Evolutionary conservation across 73 alveolate species (phyloP).

Genomic region (Paramecium octaurelia): DNA sequence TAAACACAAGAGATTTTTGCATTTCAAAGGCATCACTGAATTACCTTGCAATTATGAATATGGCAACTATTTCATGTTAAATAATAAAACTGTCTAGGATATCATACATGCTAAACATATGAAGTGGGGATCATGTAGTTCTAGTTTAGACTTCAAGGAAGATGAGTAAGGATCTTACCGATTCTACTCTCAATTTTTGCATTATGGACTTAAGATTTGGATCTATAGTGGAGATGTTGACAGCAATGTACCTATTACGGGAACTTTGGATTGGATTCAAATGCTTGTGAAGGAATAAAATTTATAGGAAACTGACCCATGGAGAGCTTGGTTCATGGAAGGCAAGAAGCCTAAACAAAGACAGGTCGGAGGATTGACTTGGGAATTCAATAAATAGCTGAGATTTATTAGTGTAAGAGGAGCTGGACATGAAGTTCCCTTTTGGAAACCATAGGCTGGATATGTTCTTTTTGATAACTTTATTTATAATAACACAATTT

Average conservation of each 20-base stretch:
- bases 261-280: conserved; percentile 73
- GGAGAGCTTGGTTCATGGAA: conserved; percentile 37
- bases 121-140: conserved; percentile 29
- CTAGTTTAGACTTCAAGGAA: conserved; percentile 6
- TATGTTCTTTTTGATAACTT: conserved; percentile 10
- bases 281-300: conserved; percentile 48
- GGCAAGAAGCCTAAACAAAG: neutral
- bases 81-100: conserved; percentile 29
- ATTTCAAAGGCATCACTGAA: neutral
- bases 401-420: conserved; percentile 43
- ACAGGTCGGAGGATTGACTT: conserved; percentile 39
- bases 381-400: neutral
- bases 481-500: neutral
- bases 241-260: conserved; percentile 77
- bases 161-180: conserved; percentile 62
- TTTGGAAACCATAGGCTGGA: conserved; percentile 17
- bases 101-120: conserved; percentile 4
- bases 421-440: conserved; percentile 52
- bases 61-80: neutral
- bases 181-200: conserved; percentile 61
- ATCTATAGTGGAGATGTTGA: conserved; percentile 80
- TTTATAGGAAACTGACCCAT: conserved; percentile 54
- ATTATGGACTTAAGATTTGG: conserved; percentile 64
- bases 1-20: neutral
- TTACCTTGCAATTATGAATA: conserved; percentile 24